These are phyloP conservation scores for Thalassiosira ordinaria DNA, from an alignment of 352 stramenopile species.

Conservation along the genomic window DNA sequence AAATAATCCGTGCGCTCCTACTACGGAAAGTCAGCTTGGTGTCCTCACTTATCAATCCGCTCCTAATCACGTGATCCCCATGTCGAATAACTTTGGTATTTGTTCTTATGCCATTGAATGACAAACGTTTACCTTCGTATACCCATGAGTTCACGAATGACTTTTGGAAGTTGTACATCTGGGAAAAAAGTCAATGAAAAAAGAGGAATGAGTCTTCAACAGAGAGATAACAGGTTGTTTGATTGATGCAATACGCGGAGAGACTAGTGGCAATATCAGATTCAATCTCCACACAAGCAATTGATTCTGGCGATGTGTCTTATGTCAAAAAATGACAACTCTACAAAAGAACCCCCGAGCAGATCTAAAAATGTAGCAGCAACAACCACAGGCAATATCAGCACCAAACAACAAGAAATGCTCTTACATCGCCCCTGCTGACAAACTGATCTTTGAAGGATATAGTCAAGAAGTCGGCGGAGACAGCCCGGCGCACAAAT, in stretches of 20 bases:
- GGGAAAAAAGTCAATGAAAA: conserved; percentile 6
- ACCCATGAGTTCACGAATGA: conserved; percentile 75
- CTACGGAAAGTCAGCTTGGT: conserved; percentile 97
- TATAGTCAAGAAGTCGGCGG: conserved; percentile 73
- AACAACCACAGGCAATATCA: no score
- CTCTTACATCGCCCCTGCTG: conserved; percentile 59
- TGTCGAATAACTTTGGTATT: conserved; percentile 88
- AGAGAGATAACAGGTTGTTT: no score
- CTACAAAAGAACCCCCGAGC: no score
- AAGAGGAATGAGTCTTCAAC: no score
- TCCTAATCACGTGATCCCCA: conserved; percentile 85
- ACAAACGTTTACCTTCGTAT: conserved; percentile 79
- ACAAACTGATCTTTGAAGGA: conserved; percentile 88
- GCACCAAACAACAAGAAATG: conserved; percentile 21
- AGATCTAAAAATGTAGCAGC: no score
- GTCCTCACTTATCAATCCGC: conserved; percentile 92
- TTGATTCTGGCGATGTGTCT: no score
- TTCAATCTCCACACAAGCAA: no score
- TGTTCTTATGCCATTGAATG: conserved; percentile 50
- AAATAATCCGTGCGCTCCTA: conserved; percentile 94
- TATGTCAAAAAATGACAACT: no score
- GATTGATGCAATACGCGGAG: no score
- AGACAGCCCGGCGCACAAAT: conserved; percentile 65
- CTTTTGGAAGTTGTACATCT: conserved; percentile 81
- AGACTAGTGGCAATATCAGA: no score